Evolutionary conservation across 148 eudicot species (phyloP).

Genomic region (Selenicereus undatus): DNA sequence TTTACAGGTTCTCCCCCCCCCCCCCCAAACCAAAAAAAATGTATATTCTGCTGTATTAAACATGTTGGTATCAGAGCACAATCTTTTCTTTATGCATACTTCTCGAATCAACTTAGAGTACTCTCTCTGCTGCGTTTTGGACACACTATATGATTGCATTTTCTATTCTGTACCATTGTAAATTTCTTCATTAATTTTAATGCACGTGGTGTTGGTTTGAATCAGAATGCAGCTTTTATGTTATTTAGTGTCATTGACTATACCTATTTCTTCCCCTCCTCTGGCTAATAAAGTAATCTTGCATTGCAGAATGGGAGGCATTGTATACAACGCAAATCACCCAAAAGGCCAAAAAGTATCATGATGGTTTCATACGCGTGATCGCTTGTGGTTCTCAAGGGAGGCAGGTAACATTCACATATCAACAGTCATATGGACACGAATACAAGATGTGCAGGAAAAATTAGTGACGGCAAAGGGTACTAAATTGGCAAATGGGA

Average conservation of each 20-base stretch:
- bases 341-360: conserved; percentile 87
- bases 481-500: not conserved
- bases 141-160: not conserved
- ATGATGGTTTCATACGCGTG: conserved; percentile 75
- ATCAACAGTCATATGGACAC: not conserved
- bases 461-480: not conserved
- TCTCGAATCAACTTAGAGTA: not conserved
- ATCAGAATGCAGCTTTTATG: not conserved
- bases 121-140: not conserved
- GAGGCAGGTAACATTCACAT: conserved; percentile 58
- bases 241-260: not conserved
- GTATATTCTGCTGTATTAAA: too few species aligned
- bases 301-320: conserved; percentile 73
- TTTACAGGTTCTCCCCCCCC: conserved; percentile 38
- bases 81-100: not conserved
- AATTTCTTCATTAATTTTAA: not conserved
- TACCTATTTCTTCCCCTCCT: not conserved
- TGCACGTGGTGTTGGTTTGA: not conserved
- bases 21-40: too few species aligned
- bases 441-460: not conserved
- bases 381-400: conserved; percentile 53
- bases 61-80: too few species aligned
- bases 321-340: conserved; percentile 72
- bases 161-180: not conserved
- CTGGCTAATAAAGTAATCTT: conserved; percentile 18